Evolutionary conservation across 2,329 filamentous ascomycete species (phyloP).

Genomic region (Colletotrichum falcatum): DNA sequence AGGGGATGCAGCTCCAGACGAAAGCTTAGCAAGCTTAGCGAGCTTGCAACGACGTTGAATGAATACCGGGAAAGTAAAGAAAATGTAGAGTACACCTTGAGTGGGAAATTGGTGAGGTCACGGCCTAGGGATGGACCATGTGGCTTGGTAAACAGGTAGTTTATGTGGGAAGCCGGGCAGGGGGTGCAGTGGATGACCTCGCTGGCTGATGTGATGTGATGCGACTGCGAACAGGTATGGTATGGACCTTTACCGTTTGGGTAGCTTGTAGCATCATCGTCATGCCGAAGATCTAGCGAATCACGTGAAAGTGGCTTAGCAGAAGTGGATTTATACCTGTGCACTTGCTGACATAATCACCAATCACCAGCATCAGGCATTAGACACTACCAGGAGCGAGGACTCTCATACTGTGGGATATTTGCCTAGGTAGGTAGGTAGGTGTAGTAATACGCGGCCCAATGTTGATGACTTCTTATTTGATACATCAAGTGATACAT

Average conservation of each 20-base stretch:
- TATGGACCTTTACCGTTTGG: constrained; percentile 45
- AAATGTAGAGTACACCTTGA: neutral
- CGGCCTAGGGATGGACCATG: constrained; percentile 15
- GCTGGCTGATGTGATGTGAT: constrained; percentile 28
- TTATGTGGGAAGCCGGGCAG: constrained; percentile 16
- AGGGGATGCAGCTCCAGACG: neutral
- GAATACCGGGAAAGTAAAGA: neutral
- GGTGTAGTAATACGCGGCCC: neutral
- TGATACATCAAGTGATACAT: constrained; percentile 35
- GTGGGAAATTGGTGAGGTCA: constrained; percentile 16
- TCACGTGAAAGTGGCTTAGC: constrained; percentile 43
- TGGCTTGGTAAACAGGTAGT: constrained; percentile 20
- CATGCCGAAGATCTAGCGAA: constrained; percentile 46
- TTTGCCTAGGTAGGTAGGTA: neutral
- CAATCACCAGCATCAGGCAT: neutral
- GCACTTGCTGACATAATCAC: constrained; percentile 5
- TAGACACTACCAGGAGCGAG: neutral
- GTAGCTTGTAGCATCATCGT: constrained; percentile 43
- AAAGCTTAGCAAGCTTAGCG: neutral
- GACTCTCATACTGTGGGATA: neutral
- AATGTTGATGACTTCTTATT: neutral
- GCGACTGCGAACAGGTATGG: constrained; percentile 26
- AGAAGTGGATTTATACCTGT: neutral
- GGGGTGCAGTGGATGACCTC: constrained; percentile 22
- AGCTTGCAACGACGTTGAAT: constrained; percentile 7